Base-by-base conservation (phyloP, 768 basidiomycete genomes). In the Cystoderma amianthinum region DNA sequence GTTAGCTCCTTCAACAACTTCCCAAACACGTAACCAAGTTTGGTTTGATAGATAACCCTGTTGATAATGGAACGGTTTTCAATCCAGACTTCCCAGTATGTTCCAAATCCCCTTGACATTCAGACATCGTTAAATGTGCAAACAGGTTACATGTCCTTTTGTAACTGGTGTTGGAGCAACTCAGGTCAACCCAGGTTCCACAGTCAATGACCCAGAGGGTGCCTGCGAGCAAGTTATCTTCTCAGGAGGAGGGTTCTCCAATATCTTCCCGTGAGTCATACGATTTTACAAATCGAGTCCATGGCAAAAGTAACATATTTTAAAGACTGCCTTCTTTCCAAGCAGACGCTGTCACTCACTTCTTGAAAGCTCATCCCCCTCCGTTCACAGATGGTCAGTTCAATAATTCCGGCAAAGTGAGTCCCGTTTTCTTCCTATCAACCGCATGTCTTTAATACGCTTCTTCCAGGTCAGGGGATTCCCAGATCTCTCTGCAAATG, bases 141-240 rank as follows among this genome's bases (percentile, higher is more conserved):
- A 38, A 7, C 25, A 67, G 65, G 56, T 56, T 1, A 64, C 68
- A 1, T 76, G 74, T 46, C 72, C 74, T 1, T 75, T 65, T 39
- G 54, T 76, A 18, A 75, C 74, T 15, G 64, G 74, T 4, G 69
- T 76, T 28, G 74, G 75, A 9, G 71, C 67, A 1, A 77, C 74
- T 3, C 74, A 76, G 42, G 44, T 76, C 38, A 66, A 64, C 22
- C 62, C 63, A 1, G 63, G 63, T n/a, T 62, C 66, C 6, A 68
- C 62, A 1, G 65, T 76, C 0, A 53, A 49, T 19, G 69, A 74
- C 25, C 57, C 59, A 2, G 74, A 76, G 54, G 53, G 54, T 16
- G 73, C 73, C 0, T 76, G 72, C 40, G 61, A 68, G 44, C 48
- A 63, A 46, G 59, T 65, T 3, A 74, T 76, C 18, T 65, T 65